phyloP scores from a whole-genome alignment of 139 green algal species.

The Chlamydomonas sphaeroides region DNA sequence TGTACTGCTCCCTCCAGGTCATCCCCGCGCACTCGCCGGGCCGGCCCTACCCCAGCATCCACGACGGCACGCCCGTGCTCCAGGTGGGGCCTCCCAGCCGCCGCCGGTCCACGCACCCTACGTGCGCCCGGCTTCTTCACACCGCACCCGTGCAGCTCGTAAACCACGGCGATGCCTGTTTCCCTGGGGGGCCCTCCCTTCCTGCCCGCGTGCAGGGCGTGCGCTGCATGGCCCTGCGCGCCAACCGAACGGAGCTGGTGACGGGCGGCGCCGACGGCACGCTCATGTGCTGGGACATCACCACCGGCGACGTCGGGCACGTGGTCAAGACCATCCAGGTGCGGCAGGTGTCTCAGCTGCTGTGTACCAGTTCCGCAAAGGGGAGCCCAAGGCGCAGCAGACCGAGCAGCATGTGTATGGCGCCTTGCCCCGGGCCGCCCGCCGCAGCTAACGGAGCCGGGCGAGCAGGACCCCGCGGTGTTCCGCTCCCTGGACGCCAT shows the following conservation, averaged over 20 bases:
- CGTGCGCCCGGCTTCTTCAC: no score
- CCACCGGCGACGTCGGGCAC: conserved; percentile 44
- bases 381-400: no score
- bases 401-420: no score
- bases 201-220: no score
- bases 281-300: conserved; percentile 65
- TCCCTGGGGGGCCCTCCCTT: no score
- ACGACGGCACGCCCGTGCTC: conserved; percentile 54
- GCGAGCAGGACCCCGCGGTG: conserved; percentile 46
- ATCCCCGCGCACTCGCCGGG: conserved; percentile 61
- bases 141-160: no score
- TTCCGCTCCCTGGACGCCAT: conserved; percentile 62
- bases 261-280: conserved; percentile 62
- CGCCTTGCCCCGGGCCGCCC: no score
- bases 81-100: no score
- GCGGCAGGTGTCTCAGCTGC: no score
- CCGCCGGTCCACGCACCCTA: no score
- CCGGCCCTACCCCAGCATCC: conserved; percentile 46
- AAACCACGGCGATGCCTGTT: no score
- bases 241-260: conserved; percentile 61
- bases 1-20: conserved; percentile 47
- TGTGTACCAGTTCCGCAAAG: no score
- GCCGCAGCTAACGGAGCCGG: conserved; percentile 59
- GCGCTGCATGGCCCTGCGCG: conserved; percentile 56
- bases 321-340: conserved; percentile 63